Evolutionary conservation across 208 protist genomes (phyloP).

Genomic region (Strigomonas culicis): DNA sequence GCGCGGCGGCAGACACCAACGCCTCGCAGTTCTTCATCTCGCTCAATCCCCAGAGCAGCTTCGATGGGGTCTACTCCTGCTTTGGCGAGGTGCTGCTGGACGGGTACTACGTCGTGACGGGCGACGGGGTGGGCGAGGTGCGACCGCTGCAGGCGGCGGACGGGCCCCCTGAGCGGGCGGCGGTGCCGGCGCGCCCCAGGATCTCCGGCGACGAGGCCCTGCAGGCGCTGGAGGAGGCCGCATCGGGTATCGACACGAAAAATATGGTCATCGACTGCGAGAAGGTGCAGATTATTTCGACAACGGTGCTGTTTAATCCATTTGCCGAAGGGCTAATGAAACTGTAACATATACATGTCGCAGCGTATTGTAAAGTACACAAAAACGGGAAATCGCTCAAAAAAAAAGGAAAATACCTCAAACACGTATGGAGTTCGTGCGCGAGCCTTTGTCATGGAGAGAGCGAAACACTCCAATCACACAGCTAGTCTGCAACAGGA

Average conservation of each 20-base stretch:
- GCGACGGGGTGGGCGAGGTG: slow-evolving; percentile 8
- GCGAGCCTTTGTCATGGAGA: no score
- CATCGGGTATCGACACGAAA: slow-evolving; percentile 41
- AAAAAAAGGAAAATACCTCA: no score
- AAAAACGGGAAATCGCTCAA: neutral
- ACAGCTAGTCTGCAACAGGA: no score
- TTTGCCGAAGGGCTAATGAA: slow-evolving; percentile 56
- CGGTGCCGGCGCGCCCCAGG: neutral
- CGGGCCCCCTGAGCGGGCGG: neutral
- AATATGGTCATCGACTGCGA: slow-evolving; percentile 41
- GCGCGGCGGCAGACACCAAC: slow-evolving; percentile 82
- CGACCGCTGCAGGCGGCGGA: neutral
- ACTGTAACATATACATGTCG: slow-evolving; percentile 3
- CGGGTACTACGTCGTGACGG: slow-evolving; percentile 13
- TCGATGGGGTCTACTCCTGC: slow-evolving; percentile 93
- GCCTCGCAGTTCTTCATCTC: slow-evolving; percentile 91
- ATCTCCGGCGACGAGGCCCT: slow-evolving; percentile 51
- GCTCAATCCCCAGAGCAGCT: slow-evolving; percentile 38
- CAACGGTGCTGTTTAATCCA: slow-evolving; percentile 79
- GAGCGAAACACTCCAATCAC: no score
- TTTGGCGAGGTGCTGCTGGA: slow-evolving; percentile 88
- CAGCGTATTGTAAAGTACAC: no score
- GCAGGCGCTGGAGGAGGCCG: slow-evolving; percentile 37
- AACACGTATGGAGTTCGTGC: no score
- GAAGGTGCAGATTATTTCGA: slow-evolving; percentile 34